Conservation (phyloP, 805 yeast genomes). For the Ogataea ganodermae region DNA sequence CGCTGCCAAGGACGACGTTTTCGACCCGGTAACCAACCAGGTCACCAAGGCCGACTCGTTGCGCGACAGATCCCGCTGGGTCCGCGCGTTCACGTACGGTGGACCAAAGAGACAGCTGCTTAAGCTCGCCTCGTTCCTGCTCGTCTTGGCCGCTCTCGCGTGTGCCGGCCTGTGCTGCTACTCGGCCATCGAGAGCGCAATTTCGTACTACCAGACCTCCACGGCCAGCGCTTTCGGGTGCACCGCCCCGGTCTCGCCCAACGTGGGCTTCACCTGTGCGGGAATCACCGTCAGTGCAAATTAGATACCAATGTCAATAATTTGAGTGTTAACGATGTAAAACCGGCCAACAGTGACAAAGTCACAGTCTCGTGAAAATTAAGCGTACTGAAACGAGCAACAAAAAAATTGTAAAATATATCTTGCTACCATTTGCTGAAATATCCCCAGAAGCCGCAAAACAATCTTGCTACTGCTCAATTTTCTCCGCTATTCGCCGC, state of each 20-base stretch:
- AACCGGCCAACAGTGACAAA: no score
- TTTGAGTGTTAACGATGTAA: background rate
- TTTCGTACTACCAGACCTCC: constrained; percentile 11
- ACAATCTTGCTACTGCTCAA: no score
- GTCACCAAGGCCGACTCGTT: constrained; percentile 10
- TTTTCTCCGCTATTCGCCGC: no score
- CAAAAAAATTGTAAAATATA: no score
- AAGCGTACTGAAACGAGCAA: no score
- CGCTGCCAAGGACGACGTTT: constrained; percentile 10
- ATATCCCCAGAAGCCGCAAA: no score
- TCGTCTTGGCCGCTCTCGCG: constrained; percentile 13
- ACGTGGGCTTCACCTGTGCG: constrained; percentile 17
- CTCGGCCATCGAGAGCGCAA: constrained; percentile 17
- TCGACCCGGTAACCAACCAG: constrained; percentile 11
- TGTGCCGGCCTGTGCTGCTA: constrained; percentile 17
- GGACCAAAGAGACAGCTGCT: constrained; percentile 9
- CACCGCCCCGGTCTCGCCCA: constrained; percentile 17
- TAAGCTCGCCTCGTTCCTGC: constrained; percentile 8
- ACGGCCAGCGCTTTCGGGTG: constrained; percentile 15
- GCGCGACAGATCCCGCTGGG: constrained; percentile 12
- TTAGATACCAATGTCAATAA: no score
- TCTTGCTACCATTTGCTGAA: no score
- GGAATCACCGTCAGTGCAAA: constrained; percentile 18
- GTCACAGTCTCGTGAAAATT: no score
- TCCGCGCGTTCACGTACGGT: constrained; percentile 11